A percentile compares a stretch with the other conserved stretches of the same genome.
Conservation (phyloP, 2,329 filamentous ascomycete species). For the Raffaelea albimanens region DNA sequence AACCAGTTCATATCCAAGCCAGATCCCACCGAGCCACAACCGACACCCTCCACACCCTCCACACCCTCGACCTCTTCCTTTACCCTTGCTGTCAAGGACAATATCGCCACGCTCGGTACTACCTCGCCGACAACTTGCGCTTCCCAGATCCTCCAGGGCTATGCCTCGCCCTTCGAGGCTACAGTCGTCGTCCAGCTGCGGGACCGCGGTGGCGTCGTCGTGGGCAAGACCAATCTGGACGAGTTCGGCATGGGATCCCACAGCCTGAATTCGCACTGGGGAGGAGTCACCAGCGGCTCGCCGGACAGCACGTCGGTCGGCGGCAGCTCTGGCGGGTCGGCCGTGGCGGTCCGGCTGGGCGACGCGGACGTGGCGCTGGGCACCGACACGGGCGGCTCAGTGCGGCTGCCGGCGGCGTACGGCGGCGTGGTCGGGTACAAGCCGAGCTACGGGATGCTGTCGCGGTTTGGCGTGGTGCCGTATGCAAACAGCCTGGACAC, state of each 20-base stretch:
- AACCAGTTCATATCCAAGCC: conserved; percentile 13
- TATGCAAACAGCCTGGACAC: conserved; percentile 93
- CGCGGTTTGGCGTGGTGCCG: conserved; percentile 75
- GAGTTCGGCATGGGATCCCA: conserved; percentile 37
- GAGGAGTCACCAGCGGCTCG: conserved; percentile 15
- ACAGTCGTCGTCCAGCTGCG: conserved; percentile 64
- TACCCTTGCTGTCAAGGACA: conserved; percentile 60
- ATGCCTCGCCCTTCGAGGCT: conserved; percentile 68
- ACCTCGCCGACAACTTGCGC: conserved; percentile 64
- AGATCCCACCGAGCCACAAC: background rate
- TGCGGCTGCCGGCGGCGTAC: conserved; percentile 80
- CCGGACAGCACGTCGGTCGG: conserved; percentile 54
- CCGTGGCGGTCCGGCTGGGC: conserved; percentile 64
- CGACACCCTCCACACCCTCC: background rate
- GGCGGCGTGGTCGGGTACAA: conserved; percentile 79
- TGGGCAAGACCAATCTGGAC: conserved; percentile 84
- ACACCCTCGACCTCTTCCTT: conserved; percentile 16
- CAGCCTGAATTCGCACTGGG: conserved; percentile 19
- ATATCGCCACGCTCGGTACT: conserved; percentile 54
- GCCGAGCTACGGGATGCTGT: conserved; percentile 81
- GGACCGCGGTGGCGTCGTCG: conserved; percentile 48
- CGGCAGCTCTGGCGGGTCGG: conserved; percentile 89
- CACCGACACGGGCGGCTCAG: conserved; percentile 87
- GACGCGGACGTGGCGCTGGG: conserved; percentile 60
- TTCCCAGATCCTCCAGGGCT: conserved; percentile 59